phyloP scores from a whole-genome alignment of 345 rosid species.

The Mallotus nudiflorus region DNA sequence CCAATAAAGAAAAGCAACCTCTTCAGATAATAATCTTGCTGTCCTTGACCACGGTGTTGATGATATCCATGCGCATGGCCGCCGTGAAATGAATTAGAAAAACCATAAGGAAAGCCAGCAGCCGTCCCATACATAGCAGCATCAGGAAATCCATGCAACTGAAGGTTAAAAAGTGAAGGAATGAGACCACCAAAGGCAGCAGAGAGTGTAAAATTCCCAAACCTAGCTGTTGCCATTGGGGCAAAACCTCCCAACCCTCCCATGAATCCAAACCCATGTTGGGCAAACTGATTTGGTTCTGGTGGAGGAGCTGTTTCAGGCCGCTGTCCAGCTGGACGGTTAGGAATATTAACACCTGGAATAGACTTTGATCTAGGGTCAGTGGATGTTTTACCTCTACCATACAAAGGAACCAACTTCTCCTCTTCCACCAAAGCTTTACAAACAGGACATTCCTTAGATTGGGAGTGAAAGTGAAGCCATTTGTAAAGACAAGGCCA shows the following conservation, averaged over 20 bases:
- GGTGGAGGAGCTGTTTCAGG: slow-evolving; percentile 96
- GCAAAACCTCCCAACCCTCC: slow-evolving; percentile 88
- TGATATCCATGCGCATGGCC: slow-evolving; percentile 65
- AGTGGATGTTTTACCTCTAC: slow-evolving; percentile 79
- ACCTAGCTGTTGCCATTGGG: slow-evolving; percentile 68
- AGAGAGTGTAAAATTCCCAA: slow-evolving; percentile 80
- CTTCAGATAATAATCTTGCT: slow-evolving; percentile 74
- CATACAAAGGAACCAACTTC: slow-evolving; percentile 89
- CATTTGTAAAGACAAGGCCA: slow-evolving; percentile 99
- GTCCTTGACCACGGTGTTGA: slow-evolving; percentile 63
- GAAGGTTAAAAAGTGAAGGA: slow-evolving; percentile 80
- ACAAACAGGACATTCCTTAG: slow-evolving; percentile 89
- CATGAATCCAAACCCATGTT: slow-evolving; percentile 71
- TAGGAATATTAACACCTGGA: slow-evolving; percentile 80
- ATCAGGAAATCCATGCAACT: slow-evolving; percentile 82
- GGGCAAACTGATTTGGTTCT: slow-evolving; percentile 67
- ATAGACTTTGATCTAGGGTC: slow-evolving; percentile 88
- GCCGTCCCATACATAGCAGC: slow-evolving; percentile 74
- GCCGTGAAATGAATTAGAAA: slow-evolving; percentile 64
- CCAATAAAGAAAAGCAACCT: slow-evolving; percentile 54
- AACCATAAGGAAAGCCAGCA: slow-evolving; percentile 73
- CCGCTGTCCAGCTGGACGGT: slow-evolving; percentile 95
- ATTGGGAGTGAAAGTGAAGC: slow-evolving; percentile 83
- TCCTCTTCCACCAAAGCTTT: slow-evolving; percentile 87
- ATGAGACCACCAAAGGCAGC: slow-evolving; percentile 86